Conservation (phyloP, 139 green algal genomes). For the Zygnema circumcarinatum region DNA sequence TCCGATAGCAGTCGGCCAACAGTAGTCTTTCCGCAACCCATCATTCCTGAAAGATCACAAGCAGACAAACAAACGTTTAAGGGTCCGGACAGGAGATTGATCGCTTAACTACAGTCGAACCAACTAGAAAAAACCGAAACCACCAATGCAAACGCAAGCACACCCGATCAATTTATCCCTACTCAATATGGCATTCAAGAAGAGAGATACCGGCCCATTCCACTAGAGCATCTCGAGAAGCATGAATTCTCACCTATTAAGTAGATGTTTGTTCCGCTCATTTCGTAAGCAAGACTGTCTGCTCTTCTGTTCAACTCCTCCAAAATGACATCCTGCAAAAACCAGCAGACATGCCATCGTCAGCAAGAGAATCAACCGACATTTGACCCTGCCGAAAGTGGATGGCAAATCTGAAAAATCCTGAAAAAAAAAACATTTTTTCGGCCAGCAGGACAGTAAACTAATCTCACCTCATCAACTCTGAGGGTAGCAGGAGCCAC, state of each 20-base stretch:
- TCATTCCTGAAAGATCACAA: no score
- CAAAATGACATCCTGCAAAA: constrained; percentile 13
- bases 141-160: neutral
- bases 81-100: no score
- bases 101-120: neutral
- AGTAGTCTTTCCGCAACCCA: constrained; percentile 70
- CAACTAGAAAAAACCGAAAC: neutral
- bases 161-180: neutral
- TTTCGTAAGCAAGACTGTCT: neutral
- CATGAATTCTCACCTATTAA: constrained; percentile 19
- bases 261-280: neutral
- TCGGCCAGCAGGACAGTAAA: neutral
- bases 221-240: no score
- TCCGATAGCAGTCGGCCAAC: constrained; percentile 62
- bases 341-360: neutral
- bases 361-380: neutral
- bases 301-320: constrained; percentile 10
- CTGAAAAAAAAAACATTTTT: neutral
- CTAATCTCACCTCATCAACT: neutral
- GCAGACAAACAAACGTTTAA: neutral
- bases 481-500: neutral
- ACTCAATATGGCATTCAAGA: neutral
- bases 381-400: neutral
- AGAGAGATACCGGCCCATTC: neutral
- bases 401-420: neutral